These are phyloP conservation scores for Panellus pusillus DNA, from an alignment of 768 basidiomycete species.

Conservation along the genomic window DNA sequence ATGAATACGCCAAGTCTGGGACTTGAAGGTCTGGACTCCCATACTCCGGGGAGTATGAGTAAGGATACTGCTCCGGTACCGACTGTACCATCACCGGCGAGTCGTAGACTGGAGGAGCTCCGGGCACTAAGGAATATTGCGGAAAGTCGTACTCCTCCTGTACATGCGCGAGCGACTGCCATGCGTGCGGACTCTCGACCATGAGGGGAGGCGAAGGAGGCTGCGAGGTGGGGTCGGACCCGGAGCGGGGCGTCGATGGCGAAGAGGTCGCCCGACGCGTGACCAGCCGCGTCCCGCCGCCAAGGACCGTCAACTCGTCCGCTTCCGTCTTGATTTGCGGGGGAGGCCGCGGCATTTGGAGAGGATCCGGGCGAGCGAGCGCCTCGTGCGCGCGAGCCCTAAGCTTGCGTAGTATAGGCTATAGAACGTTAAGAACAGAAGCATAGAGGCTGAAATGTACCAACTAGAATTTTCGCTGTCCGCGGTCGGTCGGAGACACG, in stretches of 20 bases:
- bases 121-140: constrained; percentile 20
- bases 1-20: constrained; percentile 42
- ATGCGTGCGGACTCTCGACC: constrained; percentile 18
- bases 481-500: constrained; percentile 53
- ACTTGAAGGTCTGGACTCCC: constrained; percentile 25
- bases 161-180: constrained; percentile 19
- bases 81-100: constrained; percentile 32
- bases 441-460: constrained; percentile 23
- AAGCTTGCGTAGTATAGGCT: constrained; percentile 66
- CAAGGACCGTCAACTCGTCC: constrained; percentile 60
- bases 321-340: constrained; percentile 56
- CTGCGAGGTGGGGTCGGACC: constrained; percentile 45
- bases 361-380: constrained; percentile 30
- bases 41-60: constrained; percentile 16
- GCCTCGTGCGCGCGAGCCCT: constrained; percentile 51
- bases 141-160: constrained; percentile 22
- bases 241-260: constrained; percentile 46
- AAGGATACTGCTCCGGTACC: constrained; percentile 23
- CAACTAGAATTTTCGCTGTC: constrained; percentile 59
- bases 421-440: neutral
- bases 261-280: constrained; percentile 47
- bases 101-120: constrained; percentile 19
- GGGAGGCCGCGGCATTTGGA: constrained; percentile 32
- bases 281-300: constrained; percentile 65
- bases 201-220: constrained; percentile 36